Evolutionary conservation across 2,329 filamentous ascomycete genomes (phyloP), one percentile per base, ranked within the genome.

Genomic region (Sordariomycetes sp.): DNA sequence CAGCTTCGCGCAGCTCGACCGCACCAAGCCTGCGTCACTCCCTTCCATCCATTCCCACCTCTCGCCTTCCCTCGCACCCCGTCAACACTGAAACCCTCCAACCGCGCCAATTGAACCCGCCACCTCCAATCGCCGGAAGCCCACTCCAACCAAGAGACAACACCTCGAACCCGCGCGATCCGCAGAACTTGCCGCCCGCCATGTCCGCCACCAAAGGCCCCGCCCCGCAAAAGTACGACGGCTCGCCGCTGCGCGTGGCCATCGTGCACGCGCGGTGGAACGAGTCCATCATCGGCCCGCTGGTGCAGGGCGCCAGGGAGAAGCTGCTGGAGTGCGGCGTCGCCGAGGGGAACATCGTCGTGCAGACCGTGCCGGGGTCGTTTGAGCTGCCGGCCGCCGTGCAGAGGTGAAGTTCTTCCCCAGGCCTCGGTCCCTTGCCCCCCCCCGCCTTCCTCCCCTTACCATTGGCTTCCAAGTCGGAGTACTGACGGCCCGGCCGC

Each of bases 221-320:
- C n/a, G 74, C 75, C 62, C 74, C 76, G 58, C 74, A 84, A 69
- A 75, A 79, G 65, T 79, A 83, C 72, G 78, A 86, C 69, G 88
- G 89, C 71, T 83, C 83, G 66, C 79, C 77, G 67, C 83, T 99
- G 63, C 90, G 94, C 69, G 87, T 99, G 70, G 93, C 89, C 69
- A 97, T 99, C 69, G 83, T 99, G 60, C 94, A 97, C 76, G 93
- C 93, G 60, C 86, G 94, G 67, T 99, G 94, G 94, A 99, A 99
- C 77, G 80, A 80, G 63, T 81, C 80, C 64, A 90, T 99, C 70
- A 96, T 97, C 72, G 85, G 89, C 60, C 85, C 90, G 57, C 85
- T 99, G 59, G 80, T 99, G 61, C 78, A 81, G 57, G 94, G 94
- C 63, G 84, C 89, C 53, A 89, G 87, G 73, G 86, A 87, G 65